These are phyloP conservation scores for Erodium trifolium DNA, from an alignment of 441 rosid species.

Conservation along the genomic window DNA sequence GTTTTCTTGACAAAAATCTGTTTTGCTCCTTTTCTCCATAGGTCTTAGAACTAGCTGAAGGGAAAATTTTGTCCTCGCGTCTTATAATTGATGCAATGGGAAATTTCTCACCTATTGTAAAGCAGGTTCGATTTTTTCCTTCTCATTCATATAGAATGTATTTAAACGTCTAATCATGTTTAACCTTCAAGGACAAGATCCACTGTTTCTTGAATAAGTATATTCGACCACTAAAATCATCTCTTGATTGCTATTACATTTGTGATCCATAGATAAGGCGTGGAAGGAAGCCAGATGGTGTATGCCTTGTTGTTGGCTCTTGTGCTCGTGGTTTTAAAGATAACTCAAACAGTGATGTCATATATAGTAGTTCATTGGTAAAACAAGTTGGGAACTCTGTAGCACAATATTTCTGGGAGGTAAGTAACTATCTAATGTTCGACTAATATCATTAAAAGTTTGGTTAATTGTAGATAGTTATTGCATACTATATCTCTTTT, in stretches of 20 bases:
- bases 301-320: slow-evolving; percentile 94
- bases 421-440: slow-evolving; percentile 21
- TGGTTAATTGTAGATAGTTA: too few relatives aligned
- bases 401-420: slow-evolving; percentile 95
- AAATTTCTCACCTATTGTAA: slow-evolving; percentile 83
- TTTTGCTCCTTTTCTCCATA: slow-evolving; percentile 15
- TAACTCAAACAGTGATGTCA: slow-evolving; percentile 74
- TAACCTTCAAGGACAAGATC: slow-evolving; percentile 8
- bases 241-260: slow-evolving; percentile 12
- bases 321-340: slow-evolving; percentile 80
- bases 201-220: not conserved
- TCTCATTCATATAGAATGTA: slow-evolving; percentile 11
- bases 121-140: slow-evolving; percentile 49
- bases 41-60: slow-evolving; percentile 69
- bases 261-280: slow-evolving; percentile 56
- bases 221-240: slow-evolving; percentile 9
- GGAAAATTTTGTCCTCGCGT: slow-evolving; percentile 51
- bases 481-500: too few relatives aligned
- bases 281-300: slow-evolving; percentile 86
- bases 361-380: slow-evolving; percentile 67
- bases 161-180: not conserved
- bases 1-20: not conserved
- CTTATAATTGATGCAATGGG: slow-evolving; percentile 91
- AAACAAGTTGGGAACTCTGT: slow-evolving; percentile 56
- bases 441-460: not conserved